Evolutionary conservation across 176 grass and related monocot genomes (phyloP), one percentile per base, ranked within the genome.

Genomic region (Urochloa ruziziensis): DNA sequence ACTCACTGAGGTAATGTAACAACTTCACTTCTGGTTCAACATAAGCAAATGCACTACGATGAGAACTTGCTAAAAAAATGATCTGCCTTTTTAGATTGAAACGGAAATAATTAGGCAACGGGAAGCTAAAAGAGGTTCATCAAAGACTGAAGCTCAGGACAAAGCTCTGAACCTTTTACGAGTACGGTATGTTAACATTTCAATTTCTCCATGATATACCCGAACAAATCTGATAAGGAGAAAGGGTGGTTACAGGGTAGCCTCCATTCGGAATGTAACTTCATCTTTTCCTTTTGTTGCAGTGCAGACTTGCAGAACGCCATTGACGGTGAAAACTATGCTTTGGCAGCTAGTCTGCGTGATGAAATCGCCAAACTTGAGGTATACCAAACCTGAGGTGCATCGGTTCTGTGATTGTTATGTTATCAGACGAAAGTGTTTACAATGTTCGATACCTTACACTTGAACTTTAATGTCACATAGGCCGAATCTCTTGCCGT

Each of bases 301-400:
- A 98, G 96, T 82, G 91, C 96, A 90, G 96, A 95, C 70, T 88
- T 98, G 87, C 82, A 98, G 80, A 98, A 98, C 67, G 93, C 96
- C 78, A 83, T 94, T 85, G 89, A 95, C 62, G 89, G 66, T 60
- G 93, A 98, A 90, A 95, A 98, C 83, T 98, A 98, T 87, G 82
- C 83, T 87, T 70, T 88, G 63, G 96, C 96, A 83, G 93, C 96
- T 79, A 79, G 90, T 69, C 76, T 95, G 52, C 96, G 91, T 65
- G 91, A 98, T 84, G 76, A 91, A 87, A 82, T 98, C 23, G 39
- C 89, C 80, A 93, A 93, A 87, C 89, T 95, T 85, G 96, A 98
- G 92, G 96, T 98, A 93, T 77, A 86, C 14, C 67, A 71, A 76
- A 81, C 44, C 59, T 44, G 25, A 29, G 60, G 48, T 36, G 48